Evolutionary conservation across 1,284 basidiomycete species (phyloP).

Genomic region (Phaffia rhodozyma): DNA sequence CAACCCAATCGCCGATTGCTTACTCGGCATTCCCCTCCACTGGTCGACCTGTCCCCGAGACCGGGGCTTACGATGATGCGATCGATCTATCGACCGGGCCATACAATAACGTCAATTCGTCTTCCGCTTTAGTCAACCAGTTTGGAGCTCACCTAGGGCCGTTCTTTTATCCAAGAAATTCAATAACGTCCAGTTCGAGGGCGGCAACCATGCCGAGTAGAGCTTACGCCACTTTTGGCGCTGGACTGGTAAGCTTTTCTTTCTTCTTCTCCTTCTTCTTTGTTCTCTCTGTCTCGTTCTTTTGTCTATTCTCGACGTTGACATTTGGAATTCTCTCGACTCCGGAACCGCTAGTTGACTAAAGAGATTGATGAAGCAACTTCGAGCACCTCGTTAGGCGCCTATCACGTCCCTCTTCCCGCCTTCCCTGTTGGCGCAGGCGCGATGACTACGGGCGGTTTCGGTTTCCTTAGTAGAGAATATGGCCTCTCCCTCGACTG

Average conservation of each 20-base stretch:
- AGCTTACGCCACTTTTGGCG: conserved; percentile 14
- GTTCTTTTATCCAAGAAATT: background rate
- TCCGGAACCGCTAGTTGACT: conserved; percentile 28
- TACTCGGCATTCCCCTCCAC: background rate
- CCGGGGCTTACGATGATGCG: background rate
- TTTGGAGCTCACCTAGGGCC: background rate
- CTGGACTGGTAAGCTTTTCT: background rate
- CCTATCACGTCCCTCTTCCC: conserved; percentile 66
- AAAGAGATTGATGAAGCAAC: conserved; percentile 70
- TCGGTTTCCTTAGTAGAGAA: conserved; percentile 72
- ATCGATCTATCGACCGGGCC: background rate
- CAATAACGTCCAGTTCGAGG: too few relatives aligned
- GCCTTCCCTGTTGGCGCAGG: conserved; percentile 47
- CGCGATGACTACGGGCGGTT: conserved; percentile 75
- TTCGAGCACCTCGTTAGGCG: conserved; percentile 59
- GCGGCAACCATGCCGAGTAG: too few relatives aligned
- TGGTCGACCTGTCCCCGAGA: background rate
- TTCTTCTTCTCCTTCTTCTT: too few relatives aligned
- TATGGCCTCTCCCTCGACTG: conserved; percentile 76
- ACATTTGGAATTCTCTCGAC: too few relatives aligned
- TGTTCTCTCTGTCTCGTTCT: too few relatives aligned
- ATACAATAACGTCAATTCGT: background rate
- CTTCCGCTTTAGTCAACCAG: background rate
- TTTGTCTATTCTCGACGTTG: too few relatives aligned
- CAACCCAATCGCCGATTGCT: background rate